Percentiles rank a stretch among this genome's conserved stretches.
Conservation (phyloP, 345 rosid species). For the Pugionium cornutum region DNA sequence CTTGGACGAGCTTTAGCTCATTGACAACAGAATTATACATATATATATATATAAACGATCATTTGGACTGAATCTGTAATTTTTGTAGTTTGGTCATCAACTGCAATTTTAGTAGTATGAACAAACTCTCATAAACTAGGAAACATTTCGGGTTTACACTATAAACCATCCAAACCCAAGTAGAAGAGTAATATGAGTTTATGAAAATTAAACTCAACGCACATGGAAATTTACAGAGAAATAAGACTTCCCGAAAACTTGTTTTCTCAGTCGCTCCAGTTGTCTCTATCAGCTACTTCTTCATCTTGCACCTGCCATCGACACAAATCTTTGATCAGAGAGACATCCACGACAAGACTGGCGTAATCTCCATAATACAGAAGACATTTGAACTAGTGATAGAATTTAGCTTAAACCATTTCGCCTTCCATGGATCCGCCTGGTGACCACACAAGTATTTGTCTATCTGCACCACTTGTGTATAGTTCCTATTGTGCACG, state of each 20-base stretch:
- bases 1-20: conserved; percentile 41
- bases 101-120: not conserved
- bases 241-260: not conserved
- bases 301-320: conserved; percentile 48
- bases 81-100: not conserved
- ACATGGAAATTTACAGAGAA: conserved; percentile 5
- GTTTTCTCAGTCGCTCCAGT: conserved; percentile 60
- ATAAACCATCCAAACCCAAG: conserved; percentile 1
- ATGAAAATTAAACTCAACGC: conserved; percentile 7
- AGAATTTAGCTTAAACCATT: conserved; percentile 25
- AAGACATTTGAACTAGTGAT: not conserved
- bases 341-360: conserved; percentile 9
- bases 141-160: not conserved
- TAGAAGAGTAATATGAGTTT: conserved; percentile 7
- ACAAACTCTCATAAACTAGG: not conserved
- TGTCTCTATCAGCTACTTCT: conserved; percentile 49
- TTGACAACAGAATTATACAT: no score
- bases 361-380: not conserved
- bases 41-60: no score
- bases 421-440: conserved; percentile 46
- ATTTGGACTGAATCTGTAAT: no score
- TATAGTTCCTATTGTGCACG: conserved; percentile 62
- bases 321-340: conserved; percentile 13
- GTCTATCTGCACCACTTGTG: conserved; percentile 78
- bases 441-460: conserved; percentile 93